Base-by-base conservation (phyloP, 1,284 basidiomycete genomes). In the Cystobasidium sp. region DNA sequence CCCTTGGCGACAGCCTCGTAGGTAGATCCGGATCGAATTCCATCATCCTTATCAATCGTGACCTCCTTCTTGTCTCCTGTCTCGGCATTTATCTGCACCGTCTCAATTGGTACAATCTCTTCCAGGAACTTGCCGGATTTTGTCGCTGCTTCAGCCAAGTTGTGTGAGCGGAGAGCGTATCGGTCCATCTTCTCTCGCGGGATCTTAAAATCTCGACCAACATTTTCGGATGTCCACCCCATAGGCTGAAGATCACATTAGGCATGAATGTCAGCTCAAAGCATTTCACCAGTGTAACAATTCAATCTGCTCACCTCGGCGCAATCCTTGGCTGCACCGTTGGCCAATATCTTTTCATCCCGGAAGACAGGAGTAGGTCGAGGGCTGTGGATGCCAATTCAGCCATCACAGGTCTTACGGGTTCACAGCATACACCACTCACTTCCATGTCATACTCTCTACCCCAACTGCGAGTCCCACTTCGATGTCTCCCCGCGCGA, bases 101-200 rank as follows among this genome's bases (percentile, higher is more conserved):
- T 78, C 73, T 77, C 85, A 79, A 94, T 88, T 0, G 93, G 92
- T 5, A 93, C 88, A 77, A 95, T 94, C 82, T 96, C 93, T 47
- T 86, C 83, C 24, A 84, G 83, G 81, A 95, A 94, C 80, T 86
- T 85, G 16, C 93, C 92, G 0, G 86, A 81, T 75, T 87, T 77
- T 75, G 85, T 85, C 0, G 86, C 86, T 24, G 83, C 84, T 80
- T 90, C 89, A 7, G 92, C 91, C 12, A 89, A 88, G 78, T 90
- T 89, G 82, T 90, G 92, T 0, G 91, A 93, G 3, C 81, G 79
- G 0, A 93, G 92, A 3, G 94, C 91, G 80, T 89, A 91, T 55
- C 86, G 87, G 82, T 97, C 94, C 87, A 95, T 94, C 76, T 90
- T 88, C 73, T 91, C 88, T 63, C 94, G 87, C 24, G 90, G 86